Base-by-base conservation (phyloP, 495 filamentous ascomycete genomes). In the Tuber borchii region DNA sequence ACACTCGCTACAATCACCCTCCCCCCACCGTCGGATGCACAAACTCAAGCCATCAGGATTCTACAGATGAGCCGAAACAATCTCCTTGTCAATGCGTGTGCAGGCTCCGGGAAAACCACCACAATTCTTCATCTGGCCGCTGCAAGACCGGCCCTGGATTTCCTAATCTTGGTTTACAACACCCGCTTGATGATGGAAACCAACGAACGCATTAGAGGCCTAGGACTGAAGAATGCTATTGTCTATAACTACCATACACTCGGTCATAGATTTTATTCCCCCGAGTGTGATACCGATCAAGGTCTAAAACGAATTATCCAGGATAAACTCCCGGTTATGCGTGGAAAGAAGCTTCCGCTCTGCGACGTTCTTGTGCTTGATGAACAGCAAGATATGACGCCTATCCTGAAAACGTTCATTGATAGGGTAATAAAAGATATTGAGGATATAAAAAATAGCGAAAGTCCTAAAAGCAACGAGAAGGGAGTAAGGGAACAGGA, bases 91-190 rank as follows among this genome's bases (percentile, higher is more conserved):
- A 40, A 71, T 16, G 76, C 76, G 16, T 75, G 73, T 68, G 74
- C 76, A 22, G 76, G 76, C 17, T 75, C 76, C 34, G 76, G 76
- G 17, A 78, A 78, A 45, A 78, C 76, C 12, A 78, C 76, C 4
- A 40, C 56, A 20, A 72, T 56, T 46, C 74, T 78, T n/a, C 45
- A 65, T 19, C 8, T 78, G 22, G 76, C 74, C 12, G 34, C 44
- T 12, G 45, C 73, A 0, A 19, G 10, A 12, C 76, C 74, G 12
- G 7, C 48, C 17, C 16, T n/a, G n/a, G 9, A 69, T 17, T 78
- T 78, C 48, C 73, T 75, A 34, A 16, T 78, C 6, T 14, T 78
- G 26, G 74, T 76, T 34, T 78, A 78, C 74, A 78, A 78, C 37
- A 40, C 10, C 9, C 76, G 74, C 8, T 69, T 78, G 43, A 51